Conservation (phyloP, 139 green algal genomes). For the Asterochloris erici region DNA sequence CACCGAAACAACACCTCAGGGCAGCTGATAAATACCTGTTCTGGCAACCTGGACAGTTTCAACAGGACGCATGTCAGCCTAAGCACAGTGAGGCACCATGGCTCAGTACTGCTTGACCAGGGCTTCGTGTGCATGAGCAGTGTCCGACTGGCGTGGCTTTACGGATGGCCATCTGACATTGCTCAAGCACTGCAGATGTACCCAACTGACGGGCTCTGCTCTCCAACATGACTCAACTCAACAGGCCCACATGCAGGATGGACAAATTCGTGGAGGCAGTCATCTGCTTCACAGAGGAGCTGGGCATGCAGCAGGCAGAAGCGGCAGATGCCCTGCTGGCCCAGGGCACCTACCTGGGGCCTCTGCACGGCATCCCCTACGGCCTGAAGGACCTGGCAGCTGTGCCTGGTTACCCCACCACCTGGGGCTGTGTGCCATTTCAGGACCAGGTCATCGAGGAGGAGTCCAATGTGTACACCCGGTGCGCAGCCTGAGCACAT, state of each 20-base stretch:
- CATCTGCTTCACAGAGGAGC: conserved; percentile 26
- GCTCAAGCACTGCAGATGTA: no score
- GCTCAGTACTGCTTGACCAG: neutral
- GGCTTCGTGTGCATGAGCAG: no score
- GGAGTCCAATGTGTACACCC: conserved; percentile 24
- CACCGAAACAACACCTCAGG: no score
- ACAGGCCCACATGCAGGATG: conserved; percentile 9
- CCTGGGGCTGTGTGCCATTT: conserved; percentile 20
- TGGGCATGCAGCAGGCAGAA: conserved; percentile 21
- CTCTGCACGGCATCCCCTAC: conserved; percentile 34
- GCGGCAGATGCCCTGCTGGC: conserved; percentile 24
- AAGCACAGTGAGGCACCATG: neutral
- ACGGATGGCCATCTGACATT: neutral
- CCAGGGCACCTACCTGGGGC: conserved; percentile 19
- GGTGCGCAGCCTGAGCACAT: neutral
- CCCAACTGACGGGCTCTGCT: neutral
- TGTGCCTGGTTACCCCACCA: conserved; percentile 22
- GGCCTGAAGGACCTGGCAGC: conserved; percentile 33
- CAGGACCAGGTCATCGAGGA: conserved; percentile 11
- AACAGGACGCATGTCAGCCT: neutral
- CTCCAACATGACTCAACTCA: neutral
- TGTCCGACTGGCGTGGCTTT: neutral
- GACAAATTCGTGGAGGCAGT: conserved; percentile 25
- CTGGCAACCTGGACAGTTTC: neutral
- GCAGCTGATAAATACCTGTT: no score